Base-by-base conservation (phyloP, 208 protist genomes). In the Vickermania spadyakhi region DNA sequence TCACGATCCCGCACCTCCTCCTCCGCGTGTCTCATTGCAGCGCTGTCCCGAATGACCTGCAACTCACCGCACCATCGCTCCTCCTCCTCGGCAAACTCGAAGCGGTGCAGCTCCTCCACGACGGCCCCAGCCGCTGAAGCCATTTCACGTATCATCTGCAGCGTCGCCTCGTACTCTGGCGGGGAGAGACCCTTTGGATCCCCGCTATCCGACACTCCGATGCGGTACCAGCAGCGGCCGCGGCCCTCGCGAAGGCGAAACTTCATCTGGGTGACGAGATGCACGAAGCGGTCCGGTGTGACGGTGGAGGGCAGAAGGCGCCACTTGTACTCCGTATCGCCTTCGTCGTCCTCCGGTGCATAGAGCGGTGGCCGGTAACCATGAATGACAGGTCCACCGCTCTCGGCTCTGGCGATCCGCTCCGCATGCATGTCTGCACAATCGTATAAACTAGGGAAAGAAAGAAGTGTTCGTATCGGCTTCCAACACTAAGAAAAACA, bases 321-420 rank as follows among this genome's bases (percentile, higher is more conserved):
- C 84, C 91, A 96, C 73, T 98, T 98, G 77, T 98, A 98, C 76
- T 98, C 95, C 31, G 97, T 81, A 73, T 96, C 88, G 23, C 96
- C 96, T 58, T 96, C 86, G 31, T 98, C 93, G 36, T 94, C 81
- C 62, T 98, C 96, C 29, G 77, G 75, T 14, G 41, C 56, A 7
- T 45, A 45, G 11, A 18, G 11, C 11, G 36, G 36, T 18, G 36
- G 36, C 36, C 11, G 36, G n/a, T n/a, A n/a, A n/a, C n/a, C n/a
- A n/a, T n/a, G n/a, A n/a, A n/a, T n/a, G n/a, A n/a, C n/a, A n/a
- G n/a, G n/a, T n/a, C n/a, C n/a, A n/a, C n/a, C n/a, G n/a, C n/a
- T n/a, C n/a, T n/a, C n/a, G n/a, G n/a, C n/a, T n/a, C n/a, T n/a
- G n/a, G n/a, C n/a, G n/a, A n/a, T n/a, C n/a, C n/a, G n/a, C n/a